These are phyloP conservation scores for Achaetomiella virescens DNA, from an alignment of 495 filamentous ascomycete species.

Conservation along the genomic window DNA sequence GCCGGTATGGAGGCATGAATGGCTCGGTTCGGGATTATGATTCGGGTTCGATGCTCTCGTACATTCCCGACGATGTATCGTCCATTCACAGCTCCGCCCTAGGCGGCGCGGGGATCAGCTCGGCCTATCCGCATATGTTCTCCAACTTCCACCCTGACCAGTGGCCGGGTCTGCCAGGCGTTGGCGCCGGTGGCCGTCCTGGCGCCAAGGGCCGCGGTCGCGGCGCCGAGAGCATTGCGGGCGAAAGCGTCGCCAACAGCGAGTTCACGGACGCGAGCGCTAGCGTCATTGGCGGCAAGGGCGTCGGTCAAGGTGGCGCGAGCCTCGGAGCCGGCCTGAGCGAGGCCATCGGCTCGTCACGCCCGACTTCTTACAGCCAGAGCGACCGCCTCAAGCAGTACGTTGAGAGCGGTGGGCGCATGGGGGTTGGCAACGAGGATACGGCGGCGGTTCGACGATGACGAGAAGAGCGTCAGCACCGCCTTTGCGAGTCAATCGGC, in stretches of 20 bases:
- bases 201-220: constrained; percentile 52
- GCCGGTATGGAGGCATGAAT: constrained; percentile 39
- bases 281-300: constrained; percentile 65
- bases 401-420: constrained; percentile 63
- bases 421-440: constrained; percentile 63
- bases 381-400: constrained; percentile 76
- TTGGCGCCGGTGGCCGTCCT: constrained; percentile 50
- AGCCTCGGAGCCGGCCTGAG: constrained; percentile 73
- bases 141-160: constrained; percentile 78
- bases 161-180: constrained; percentile 77
- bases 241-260: constrained; percentile 82
- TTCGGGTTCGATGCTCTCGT: constrained; percentile 78
- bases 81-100: constrained; percentile 90
- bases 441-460: constrained; percentile 83
- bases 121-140: constrained; percentile 92
- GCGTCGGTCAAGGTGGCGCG: constrained; percentile 66
- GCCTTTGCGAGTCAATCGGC: constrained; percentile 93
- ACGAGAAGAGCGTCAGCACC: constrained; percentile 90
- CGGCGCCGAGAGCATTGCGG: constrained; percentile 71
- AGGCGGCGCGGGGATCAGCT: constrained; percentile 68
- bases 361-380: constrained; percentile 43
- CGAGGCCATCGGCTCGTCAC: constrained; percentile 48
- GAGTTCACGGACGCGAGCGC: constrained; percentile 77
- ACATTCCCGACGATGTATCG: constrained; percentile 95
- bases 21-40: constrained; percentile 68